Evolutionary conservation across 1,284 basidiomycete genomes (phyloP), one percentile per base, ranked within the genome.

Genomic region (Somion occarium): DNA sequence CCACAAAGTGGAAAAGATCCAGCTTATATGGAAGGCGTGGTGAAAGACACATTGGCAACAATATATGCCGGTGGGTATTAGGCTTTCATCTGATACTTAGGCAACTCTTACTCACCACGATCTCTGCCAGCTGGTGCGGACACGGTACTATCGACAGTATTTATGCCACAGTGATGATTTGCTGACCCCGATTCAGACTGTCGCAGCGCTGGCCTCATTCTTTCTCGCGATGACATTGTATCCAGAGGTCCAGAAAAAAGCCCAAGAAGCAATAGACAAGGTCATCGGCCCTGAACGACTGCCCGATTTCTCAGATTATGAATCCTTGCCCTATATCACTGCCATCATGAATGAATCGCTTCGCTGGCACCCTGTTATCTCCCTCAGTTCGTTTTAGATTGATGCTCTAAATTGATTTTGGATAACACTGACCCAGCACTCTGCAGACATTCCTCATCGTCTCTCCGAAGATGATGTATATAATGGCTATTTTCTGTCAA

Each of bases 391-490:
- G 11, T 39, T 18, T 38, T 15, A 34, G 12, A 41, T 9, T 23
- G 38, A 37, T 39, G 41, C n/a, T n/a, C n/a, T n/a, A n/a, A n/a
- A n/a, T n/a, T n/a, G 37, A 37, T 38, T 22, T 38, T n/a, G n/a
- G n/a, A n/a, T n/a, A n/a, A n/a, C n/a, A n/a, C n/a, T n/a, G n/a
- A n/a, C n/a, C n/a, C n/a, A n/a, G n/a, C n/a, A n/a, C n/a, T n/a
- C n/a, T n/a, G 4, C 18, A 59, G 60, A 51, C 30, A 53, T 59
- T 7, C 56, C 58, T 18, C 62, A 63, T 34, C 44, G 48, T 42
- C 47, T 54, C 9, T 56, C 48, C 9, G 51, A 48, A 38, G 62
- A 63, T 48, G 62, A 62, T 49, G 43, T 56, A 5, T 63, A 62
- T 50, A 44, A 58, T 11, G 62, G 56, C 1, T 59, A 62, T 34